Conservation (phyloP, 345 rosid genomes). For the Eucalyptus regnans region DNA sequence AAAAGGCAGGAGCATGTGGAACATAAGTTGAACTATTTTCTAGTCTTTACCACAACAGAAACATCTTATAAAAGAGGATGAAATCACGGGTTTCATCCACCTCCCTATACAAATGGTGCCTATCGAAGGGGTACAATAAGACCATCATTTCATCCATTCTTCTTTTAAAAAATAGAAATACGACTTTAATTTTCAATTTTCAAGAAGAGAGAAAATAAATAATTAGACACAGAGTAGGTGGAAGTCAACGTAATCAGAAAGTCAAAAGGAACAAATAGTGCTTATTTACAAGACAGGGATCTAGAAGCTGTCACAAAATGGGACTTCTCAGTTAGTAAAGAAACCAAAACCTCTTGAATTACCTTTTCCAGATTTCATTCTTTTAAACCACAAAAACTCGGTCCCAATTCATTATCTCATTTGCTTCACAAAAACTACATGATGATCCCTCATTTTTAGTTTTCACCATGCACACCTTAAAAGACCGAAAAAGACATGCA, state of each 20-base stretch:
- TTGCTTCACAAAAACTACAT: not conserved
- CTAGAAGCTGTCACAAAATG: not conserved
- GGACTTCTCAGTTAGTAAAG: not conserved
- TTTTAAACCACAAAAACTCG: not conserved
- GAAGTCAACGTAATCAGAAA: not conserved
- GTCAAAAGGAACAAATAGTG: not conserved
- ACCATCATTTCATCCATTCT: not conserved
- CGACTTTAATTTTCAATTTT: not conserved
- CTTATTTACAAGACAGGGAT: not conserved
- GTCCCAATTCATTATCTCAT: not conserved
- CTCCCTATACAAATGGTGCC: not conserved
- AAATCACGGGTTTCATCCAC: not conserved
- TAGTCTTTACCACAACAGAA: not conserved
- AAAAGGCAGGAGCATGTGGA: not conserved
- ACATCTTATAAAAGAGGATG: not conserved
- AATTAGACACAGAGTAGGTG: not conserved
- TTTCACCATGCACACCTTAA: not conserved
- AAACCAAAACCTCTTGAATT: not conserved
- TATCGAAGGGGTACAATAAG: not conserved
- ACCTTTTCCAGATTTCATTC: not conserved
- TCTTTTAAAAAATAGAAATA: not conserved
- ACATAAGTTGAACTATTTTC: not conserved
- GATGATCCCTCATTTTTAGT: not conserved
- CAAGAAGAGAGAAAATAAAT: not conserved
- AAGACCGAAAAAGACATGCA: not conserved